These are phyloP conservation scores for Coix lacrymajobi DNA, from an alignment of 176 grass and related monocot species.

Conservation along the genomic window DNA sequence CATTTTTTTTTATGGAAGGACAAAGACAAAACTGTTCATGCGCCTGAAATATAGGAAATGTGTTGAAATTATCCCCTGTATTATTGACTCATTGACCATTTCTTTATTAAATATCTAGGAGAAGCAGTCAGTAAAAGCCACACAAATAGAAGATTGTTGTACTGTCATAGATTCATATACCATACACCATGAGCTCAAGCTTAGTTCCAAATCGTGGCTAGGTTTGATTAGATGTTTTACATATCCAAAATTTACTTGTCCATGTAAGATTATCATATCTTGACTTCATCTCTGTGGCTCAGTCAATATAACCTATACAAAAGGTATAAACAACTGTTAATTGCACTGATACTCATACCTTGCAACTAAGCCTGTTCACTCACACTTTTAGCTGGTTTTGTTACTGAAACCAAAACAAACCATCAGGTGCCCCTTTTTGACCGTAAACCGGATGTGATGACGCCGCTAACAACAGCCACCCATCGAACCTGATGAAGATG, in stretches of 20 bases:
- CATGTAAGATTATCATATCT: not conserved
- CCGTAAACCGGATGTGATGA: not conserved
- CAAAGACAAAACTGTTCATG: too few relatives aligned
- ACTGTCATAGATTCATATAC: not conserved
- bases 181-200: not conserved
- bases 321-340: not conserved
- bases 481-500: not conserved
- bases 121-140: not conserved
- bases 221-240: not conserved
- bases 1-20: too few relatives aligned
- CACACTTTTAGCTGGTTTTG: not conserved
- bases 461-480: not conserved
- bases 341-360: not conserved
- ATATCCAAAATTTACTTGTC: not conserved
- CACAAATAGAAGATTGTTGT: not conserved
- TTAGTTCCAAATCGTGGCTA: not conserved
- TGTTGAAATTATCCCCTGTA: not conserved
- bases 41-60: too few relatives aligned
- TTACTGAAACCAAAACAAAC: not conserved
- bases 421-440: not conserved
- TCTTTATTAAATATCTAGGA: not conserved
- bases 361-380: not conserved
- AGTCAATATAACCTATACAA: not conserved
- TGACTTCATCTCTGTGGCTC: not conserved
- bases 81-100: not conserved